Percentiles rank a stretch among this genome's conserved stretches.
Evolutionary conservation across 306 rosid species (phyloP).

Genomic region (Fragaria nilgerrensis): DNA sequence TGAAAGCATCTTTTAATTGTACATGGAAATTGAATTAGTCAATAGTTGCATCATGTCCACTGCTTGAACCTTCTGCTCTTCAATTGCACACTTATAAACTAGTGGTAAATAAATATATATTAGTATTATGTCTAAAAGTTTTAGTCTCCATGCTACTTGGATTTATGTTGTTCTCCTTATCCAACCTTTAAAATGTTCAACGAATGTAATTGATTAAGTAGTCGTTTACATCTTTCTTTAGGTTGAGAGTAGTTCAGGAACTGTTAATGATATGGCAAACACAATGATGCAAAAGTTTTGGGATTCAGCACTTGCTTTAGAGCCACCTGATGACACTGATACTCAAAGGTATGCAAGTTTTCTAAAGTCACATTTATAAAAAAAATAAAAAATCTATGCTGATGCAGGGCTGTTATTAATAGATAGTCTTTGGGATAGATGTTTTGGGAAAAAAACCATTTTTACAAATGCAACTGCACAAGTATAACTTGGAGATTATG

Average conservation of each 20-base stretch:
- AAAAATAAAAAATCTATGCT: background rate
- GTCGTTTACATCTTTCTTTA: constrained; percentile 22
- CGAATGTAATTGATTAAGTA: background rate
- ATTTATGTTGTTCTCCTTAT: background rate
- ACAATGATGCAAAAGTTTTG: constrained; percentile 95
- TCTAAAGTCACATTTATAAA: background rate
- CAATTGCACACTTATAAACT: background rate
- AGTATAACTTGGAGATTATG: constrained; percentile 20
- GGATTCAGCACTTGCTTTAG: constrained; percentile 86
- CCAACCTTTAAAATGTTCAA: background rate
- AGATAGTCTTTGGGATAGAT: background rate
- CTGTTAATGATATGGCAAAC: constrained; percentile 76
- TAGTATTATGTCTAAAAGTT: background rate
- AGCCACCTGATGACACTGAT: constrained; percentile 86
- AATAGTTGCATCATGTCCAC: background rate
- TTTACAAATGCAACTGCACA: background rate
- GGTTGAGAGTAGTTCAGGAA: constrained; percentile 76
- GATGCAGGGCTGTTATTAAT: background rate
- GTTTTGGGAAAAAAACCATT: background rate
- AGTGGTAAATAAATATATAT: background rate
- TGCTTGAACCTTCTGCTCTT: background rate
- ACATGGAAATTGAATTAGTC: background rate
- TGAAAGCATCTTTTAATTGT: background rate
- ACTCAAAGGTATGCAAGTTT: constrained; percentile 56
- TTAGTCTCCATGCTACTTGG: background rate